Conservation (phyloP, 1,284 basidiomycete genomes). For the Xerocomus minutiporus region DNA sequence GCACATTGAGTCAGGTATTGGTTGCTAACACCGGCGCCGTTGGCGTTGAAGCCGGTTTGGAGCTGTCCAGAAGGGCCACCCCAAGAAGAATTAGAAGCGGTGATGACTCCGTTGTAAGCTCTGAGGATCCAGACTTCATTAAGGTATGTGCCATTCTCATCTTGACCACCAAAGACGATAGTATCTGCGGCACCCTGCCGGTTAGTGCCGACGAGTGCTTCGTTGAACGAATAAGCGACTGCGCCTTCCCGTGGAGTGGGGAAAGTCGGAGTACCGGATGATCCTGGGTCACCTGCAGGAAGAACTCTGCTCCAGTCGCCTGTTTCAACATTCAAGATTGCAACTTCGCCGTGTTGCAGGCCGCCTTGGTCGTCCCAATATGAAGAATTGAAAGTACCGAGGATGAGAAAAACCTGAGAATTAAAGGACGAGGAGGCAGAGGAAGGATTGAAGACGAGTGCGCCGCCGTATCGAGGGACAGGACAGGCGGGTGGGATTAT, state of each 20-base stretch:
- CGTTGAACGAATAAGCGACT: slow-evolving; percentile 51
- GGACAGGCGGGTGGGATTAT: slow-evolving; percentile 51
- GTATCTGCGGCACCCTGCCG: slow-evolving; percentile 57
- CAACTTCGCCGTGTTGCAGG: slow-evolving; percentile 63
- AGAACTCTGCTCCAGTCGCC: slow-evolving; percentile 70
- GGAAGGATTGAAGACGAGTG: slow-evolving; percentile 60
- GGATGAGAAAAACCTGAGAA: slow-evolving; percentile 62
- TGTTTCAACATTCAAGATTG: slow-evolving; percentile 55
- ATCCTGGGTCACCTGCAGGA: slow-evolving; percentile 68
- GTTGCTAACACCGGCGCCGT: slow-evolving; percentile 61
- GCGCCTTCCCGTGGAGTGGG: slow-evolving; percentile 68
- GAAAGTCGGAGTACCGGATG: slow-evolving; percentile 37
- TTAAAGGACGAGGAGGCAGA: slow-evolving; percentile 49
- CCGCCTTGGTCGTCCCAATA: slow-evolving; percentile 63
- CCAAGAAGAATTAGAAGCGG: slow-evolving; percentile 54
- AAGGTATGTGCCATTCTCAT: slow-evolving; percentile 59
- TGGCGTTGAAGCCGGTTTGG: slow-evolving; percentile 55
- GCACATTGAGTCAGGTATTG: slow-evolving; percentile 61
- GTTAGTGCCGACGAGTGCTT: slow-evolving; percentile 53
- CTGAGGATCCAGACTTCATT: slow-evolving; percentile 74
- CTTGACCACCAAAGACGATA: slow-evolving; percentile 74
- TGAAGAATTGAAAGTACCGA: slow-evolving; percentile 60
- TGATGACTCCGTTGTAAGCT: slow-evolving; percentile 57
- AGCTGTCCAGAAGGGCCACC: slow-evolving; percentile 60
- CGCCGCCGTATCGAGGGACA: slow-evolving; percentile 62